Evolutionary conservation across 2,329 filamentous ascomycete species (phyloP), one percentile per base, ranked within the genome.

Genomic region (Daldinia sp.): DNA sequence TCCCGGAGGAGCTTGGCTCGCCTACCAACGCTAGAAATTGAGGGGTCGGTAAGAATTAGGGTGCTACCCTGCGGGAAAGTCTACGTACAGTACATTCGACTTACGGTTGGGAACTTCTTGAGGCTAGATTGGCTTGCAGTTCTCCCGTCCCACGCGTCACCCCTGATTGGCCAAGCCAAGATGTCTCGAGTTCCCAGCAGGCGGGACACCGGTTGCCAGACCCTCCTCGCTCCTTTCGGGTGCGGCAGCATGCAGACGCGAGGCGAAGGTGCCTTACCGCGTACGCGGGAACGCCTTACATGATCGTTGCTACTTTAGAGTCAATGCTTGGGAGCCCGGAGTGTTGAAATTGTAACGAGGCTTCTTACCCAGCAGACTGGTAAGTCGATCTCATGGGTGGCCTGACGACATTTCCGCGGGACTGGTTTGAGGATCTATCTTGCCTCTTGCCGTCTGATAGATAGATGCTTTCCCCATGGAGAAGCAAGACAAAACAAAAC

Each of bases 81-180:
- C 57, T 54, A 63, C 63, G 60, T 57, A 54, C 51, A 54, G 51
- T 54, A 37, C 51, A 18, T 35, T 23, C 6, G 23, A 7, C 26
- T 51, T 42, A 18, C 6, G 51, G 51, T 56, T 56, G 62, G 58
- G 65, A 55, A 66, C 60, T 56, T 64, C 44, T 63, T 65, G 69
- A 69, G 69, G 69, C 69, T 71, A 65, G 69, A 69, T 63, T 69
- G 66, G 63, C 60, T 71, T 71, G 69, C 69, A 67, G 63, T 68
- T 62, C 60, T 64, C 57, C 46, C 46, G 63, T 65, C 41, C 59
- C 59, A 51, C 65, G 62, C 62, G 33, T 33, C 35, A 41, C 39
- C 55, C 51, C 39, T 71, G 68, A 71, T 71, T 71, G 68, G 68
- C 62, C 23, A 68, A 62, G 63, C 65, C 68, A 71, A 71, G 65